Base-by-base conservation (phyloP, 2,329 filamentous ascomycete species). In the Xylaria sp. region DNA sequence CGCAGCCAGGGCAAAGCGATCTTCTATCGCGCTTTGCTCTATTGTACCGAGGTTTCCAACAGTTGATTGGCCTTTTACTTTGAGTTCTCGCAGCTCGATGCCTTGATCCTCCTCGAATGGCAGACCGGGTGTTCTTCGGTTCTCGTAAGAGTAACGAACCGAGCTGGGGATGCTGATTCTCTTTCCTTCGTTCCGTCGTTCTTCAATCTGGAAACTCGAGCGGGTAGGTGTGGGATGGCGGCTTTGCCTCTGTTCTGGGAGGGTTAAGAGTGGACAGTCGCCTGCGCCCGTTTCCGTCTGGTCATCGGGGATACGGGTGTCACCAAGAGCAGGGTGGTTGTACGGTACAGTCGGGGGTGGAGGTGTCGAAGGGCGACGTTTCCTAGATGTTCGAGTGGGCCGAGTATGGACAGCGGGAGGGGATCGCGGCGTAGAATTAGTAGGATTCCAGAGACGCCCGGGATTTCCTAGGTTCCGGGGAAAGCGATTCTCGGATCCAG, bases 381-480 rank as follows among this genome's bases (percentile, higher is more conserved):
- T 77, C 58, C 79, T 76, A 45, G 69, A 53, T n/a, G 63, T 64
- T 31, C 61, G 69, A 43, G 60, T 54, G 21, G 69, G 61, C 47
- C 69, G 66, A 8, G 72, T 66, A 46, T 63, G 65, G 71, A 58
- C 77, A 66, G 57, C 74, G 11, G 72, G 68, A 35, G 66, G 54
- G 37, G 54, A 68, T 61, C 83, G 79, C 46, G 84, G 84, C 2
- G 84, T 87, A 25, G 84, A 87, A 71, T 87, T 87, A 61, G 83
- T 83, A 23, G 85, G 85, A 69, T 87, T 87, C 85, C 85, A 87
- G 67, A 87, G 82, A 37, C 84, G 83, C 47, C 81, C 80, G 21
- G 82, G 78, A 4, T 79, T 55, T 31, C 68, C 78, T 31, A 80
- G 76, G 31, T 77, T 79, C 55, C 75, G 78, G 50, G 78, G 73